These are phyloP conservation scores for Lasiodiplodia theobromae DNA, from an alignment of 2,329 filamentous ascomycete species.

Conservation along the genomic window DNA sequence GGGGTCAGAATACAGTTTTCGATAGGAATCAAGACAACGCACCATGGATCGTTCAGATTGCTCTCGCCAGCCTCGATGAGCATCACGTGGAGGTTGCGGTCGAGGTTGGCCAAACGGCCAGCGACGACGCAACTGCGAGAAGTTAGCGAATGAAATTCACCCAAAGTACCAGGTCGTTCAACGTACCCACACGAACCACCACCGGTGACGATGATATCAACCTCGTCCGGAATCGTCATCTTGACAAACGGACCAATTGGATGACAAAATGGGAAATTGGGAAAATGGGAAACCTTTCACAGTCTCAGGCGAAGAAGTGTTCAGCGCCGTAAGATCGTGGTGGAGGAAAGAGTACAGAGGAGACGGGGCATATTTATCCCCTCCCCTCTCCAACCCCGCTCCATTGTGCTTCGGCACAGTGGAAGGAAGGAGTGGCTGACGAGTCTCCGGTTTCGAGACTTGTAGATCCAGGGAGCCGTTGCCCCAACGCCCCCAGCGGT, in stretches of 20 bases:
- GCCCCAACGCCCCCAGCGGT: conserved; percentile 20
- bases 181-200: conserved; percentile 72
- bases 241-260: conserved; percentile 30
- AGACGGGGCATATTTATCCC: conserved; percentile 26
- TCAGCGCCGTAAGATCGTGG: conserved; percentile 6
- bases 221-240: conserved; percentile 76
- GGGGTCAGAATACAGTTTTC: not conserved
- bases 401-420: conserved; percentile 27
- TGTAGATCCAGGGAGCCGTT: conserved; percentile 18
- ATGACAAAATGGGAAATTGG: not conserved
- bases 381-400: conserved; percentile 25
- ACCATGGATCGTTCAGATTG: conserved; percentile 78
- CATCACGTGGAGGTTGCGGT: conserved; percentile 75
- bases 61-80: conserved; percentile 75
- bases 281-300: not conserved
- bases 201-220: conserved; percentile 81
- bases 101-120: conserved; percentile 72
- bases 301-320: conserved; percentile 17
- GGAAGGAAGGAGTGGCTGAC: conserved; percentile 31
- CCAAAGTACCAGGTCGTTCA: not conserved
- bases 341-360: not conserved
- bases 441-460: conserved; percentile 25
- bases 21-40: not conserved
- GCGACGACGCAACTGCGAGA: conserved; percentile 55
- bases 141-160: not conserved